These are phyloP conservation scores for Claviceps monticola DNA, from an alignment of 2,329 filamentous ascomycete genomes.

Conservation along the genomic window DNA sequence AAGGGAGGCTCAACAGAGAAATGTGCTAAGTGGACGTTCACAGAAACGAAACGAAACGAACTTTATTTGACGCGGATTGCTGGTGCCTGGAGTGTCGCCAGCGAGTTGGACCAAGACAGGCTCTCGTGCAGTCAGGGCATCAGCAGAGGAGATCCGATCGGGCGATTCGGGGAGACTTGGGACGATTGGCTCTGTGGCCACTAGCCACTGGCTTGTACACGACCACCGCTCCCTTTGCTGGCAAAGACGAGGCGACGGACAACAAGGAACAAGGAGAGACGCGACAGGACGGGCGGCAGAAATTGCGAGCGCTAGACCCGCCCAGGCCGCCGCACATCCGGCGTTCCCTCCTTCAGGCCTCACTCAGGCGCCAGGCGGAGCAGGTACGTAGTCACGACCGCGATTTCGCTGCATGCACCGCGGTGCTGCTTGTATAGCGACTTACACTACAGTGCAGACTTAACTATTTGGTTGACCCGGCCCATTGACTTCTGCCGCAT, in stretches of 20 bases:
- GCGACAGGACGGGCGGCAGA: not conserved
- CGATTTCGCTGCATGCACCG: not conserved
- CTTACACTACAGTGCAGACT: not conserved
- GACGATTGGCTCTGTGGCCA: not conserved
- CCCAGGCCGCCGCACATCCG: slow-evolving; percentile 3
- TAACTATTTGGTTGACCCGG: slow-evolving; percentile 1
- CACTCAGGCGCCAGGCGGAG: not conserved
- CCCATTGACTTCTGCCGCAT: slow-evolving; percentile 7
- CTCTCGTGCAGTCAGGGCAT: not conserved
- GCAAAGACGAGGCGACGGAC: not conserved
- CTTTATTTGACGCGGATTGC: not conserved
- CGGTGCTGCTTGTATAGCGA: slow-evolving; percentile 1
- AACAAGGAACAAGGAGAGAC: not conserved
- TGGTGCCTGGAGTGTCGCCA: slow-evolving; percentile 1
- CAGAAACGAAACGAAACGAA: not conserved
- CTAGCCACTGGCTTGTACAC: not conserved
- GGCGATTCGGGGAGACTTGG: not conserved
- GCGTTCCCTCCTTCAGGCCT: not conserved
- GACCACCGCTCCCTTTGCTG: slow-evolving; percentile 2
- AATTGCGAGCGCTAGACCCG: not conserved
- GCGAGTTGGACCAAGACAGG: not conserved
- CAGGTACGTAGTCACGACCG: not conserved
- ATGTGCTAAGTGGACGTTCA: slow-evolving; percentile 4
- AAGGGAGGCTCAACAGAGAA: not conserved
- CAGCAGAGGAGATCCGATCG: not conserved